Evolutionary conservation across 2,329 filamentous ascomycete species (phyloP).

Genomic region (Ceratocystis diversiconidia): DNA sequence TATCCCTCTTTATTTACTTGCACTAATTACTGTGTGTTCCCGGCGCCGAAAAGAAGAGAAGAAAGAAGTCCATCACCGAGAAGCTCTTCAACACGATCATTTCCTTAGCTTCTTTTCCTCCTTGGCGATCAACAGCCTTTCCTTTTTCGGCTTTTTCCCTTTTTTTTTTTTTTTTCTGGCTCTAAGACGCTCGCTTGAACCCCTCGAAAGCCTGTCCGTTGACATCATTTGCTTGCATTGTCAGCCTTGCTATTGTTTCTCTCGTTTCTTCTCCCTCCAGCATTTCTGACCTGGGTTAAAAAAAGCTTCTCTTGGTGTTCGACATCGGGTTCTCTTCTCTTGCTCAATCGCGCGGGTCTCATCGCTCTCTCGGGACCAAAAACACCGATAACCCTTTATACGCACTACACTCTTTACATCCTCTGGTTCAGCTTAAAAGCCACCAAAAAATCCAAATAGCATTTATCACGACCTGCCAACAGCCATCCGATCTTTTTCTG

Average conservation of each 20-base stretch:
- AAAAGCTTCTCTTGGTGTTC: background rate
- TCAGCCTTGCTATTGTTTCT: constrained; percentile 1
- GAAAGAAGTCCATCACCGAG: background rate
- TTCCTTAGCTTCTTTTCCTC: background rate
- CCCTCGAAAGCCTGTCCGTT: background rate
- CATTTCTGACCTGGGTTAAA: background rate
- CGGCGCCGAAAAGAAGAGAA: background rate
- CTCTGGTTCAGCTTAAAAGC: background rate
- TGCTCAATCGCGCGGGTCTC: background rate
- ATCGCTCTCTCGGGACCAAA: background rate
- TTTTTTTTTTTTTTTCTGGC: background rate
- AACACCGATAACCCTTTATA: too few relatives aligned
- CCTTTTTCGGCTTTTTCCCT: background rate
- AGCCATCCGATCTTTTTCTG: background rate
- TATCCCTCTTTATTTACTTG: constrained; percentile 2
- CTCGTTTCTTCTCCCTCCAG: background rate
- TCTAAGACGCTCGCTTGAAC: background rate
- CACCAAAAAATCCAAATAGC: background rate
- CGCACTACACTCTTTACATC: background rate
- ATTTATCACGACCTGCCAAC: background rate
- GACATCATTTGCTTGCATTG: constrained; percentile 1
- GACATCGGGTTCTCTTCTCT: background rate
- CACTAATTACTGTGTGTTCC: background rate
- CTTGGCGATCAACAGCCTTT: background rate
- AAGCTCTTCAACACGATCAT: background rate